A percentile compares a stretch with the other conserved stretches of the same genome.
Conservation (phyloP, 257 asterid genomes). For the Nicotiana knightiana region DNA sequence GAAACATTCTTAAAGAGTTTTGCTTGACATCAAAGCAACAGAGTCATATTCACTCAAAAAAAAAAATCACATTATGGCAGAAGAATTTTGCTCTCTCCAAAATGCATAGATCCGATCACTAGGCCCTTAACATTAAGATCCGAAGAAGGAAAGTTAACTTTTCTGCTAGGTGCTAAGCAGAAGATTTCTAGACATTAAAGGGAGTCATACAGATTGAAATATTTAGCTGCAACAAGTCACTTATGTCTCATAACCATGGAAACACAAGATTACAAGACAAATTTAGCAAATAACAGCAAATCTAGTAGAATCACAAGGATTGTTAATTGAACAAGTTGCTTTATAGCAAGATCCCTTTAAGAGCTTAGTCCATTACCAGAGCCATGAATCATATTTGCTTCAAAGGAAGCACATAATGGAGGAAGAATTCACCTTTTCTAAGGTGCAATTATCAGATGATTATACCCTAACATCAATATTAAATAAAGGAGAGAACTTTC, state of each 20-base stretch:
- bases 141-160: background rate
- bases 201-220: background rate
- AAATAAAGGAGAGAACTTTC: background rate
- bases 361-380: background rate
- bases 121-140: background rate
- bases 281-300: background rate
- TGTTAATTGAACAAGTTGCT: background rate
- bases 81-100: background rate
- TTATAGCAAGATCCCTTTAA: background rate
- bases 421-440: background rate
- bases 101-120: background rate
- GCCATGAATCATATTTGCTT: background rate
- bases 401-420: slow-evolving; percentile 1
- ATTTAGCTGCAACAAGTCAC: background rate
- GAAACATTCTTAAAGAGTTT: background rate
- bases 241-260: background rate
- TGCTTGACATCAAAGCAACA: background rate
- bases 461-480: background rate
- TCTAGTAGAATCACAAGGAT: background rate
- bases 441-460: background rate
- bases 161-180: background rate
- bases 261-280: background rate
- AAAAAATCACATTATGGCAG: background rate
- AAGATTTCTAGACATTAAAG: background rate
- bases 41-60: background rate